Percentiles rank a stretch among this genome's conserved stretches.
Evolutionary conservation across 805 yeast genomes (phyloP).

Genomic region (Myxozyma udenii): DNA sequence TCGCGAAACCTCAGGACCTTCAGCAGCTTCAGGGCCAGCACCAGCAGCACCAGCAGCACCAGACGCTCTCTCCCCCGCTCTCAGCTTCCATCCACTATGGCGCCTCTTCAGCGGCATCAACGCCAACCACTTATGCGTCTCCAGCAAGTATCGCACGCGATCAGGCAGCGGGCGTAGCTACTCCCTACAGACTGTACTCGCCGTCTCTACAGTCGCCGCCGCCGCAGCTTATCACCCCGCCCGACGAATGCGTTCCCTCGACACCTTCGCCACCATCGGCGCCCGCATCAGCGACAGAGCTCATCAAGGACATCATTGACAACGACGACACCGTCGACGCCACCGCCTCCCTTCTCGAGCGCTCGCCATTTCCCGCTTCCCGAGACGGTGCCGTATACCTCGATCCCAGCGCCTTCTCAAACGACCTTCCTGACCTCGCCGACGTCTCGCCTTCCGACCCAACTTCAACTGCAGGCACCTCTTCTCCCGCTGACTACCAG

Average conservation of each 20-base stretch:
- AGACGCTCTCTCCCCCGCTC: constrained; percentile 2
- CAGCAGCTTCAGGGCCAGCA: not conserved
- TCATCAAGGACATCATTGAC: constrained; percentile 23
- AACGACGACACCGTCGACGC: constrained; percentile 23
- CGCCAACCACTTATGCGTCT: not conserved
- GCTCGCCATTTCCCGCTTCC: constrained; percentile 5
- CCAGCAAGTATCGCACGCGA: too few relatives aligned
- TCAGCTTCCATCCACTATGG: constrained; percentile 1
- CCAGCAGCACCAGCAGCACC: constrained; percentile 8
- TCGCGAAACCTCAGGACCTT: constrained; percentile 1
- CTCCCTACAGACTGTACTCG: not conserved
- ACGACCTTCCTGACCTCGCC: constrained; percentile 3
- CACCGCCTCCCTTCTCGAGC: constrained; percentile 18
- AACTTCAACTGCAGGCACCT: not conserved
- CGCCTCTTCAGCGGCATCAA: not conserved
- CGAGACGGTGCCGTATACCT: constrained; percentile 1
- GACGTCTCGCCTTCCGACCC: not conserved
- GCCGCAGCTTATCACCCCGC: constrained; percentile 21
- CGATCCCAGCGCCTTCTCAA: constrained; percentile 25
- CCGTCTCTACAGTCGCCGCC: not conserved
- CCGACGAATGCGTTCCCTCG: constrained; percentile 16
- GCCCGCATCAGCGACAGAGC: not conserved
- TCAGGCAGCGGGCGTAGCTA: not conserved
- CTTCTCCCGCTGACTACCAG: too few relatives aligned
- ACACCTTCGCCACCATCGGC: not conserved